Conservation (phyloP, 805 yeast genomes). For the Candida argentea region DNA sequence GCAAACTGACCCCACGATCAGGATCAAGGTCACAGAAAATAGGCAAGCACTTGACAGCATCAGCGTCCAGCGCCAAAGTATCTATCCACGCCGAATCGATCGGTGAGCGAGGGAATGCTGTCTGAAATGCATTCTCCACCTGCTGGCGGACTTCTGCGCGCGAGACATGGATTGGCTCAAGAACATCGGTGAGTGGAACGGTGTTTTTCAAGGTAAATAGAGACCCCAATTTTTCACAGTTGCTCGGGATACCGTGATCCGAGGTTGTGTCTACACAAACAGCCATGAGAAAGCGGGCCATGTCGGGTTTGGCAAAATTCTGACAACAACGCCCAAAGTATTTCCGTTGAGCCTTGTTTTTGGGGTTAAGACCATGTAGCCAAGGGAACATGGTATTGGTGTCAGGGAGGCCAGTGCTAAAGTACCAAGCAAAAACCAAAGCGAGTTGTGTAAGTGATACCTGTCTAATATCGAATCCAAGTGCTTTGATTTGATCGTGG, state of each 20-base stretch:
- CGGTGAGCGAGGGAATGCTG: slow-evolving; percentile 8
- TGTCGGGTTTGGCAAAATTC: slow-evolving; percentile 13
- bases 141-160: slow-evolving; percentile 19
- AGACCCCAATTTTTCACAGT: not conserved
- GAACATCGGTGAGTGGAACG: slow-evolving; percentile 42
- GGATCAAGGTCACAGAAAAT: slow-evolving; percentile 55
- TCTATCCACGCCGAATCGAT: slow-evolving; percentile 11
- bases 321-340: slow-evolving; percentile 27
- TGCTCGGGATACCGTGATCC: too few relatives aligned
- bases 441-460: slow-evolving; percentile 6
- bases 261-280: slow-evolving; percentile 11
- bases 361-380: slow-evolving; percentile 69
- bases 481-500: not conserved
- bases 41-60: slow-evolving; percentile 36
- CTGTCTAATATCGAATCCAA: slow-evolving; percentile 6
- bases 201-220: slow-evolving; percentile 38
- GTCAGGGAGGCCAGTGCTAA: slow-evolving; percentile 40
- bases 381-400: slow-evolving; percentile 75
- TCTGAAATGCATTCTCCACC: slow-evolving; percentile 11
- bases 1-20: slow-evolving; percentile 58
- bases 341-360: slow-evolving; percentile 44
- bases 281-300: slow-evolving; percentile 32
- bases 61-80: slow-evolving; percentile 29
- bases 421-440: slow-evolving; percentile 27
- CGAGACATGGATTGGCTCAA: slow-evolving; percentile 38